Evolutionary conservation across 2,329 filamentous ascomycete species (phyloP).

Genomic region (Daldinia sp.): DNA sequence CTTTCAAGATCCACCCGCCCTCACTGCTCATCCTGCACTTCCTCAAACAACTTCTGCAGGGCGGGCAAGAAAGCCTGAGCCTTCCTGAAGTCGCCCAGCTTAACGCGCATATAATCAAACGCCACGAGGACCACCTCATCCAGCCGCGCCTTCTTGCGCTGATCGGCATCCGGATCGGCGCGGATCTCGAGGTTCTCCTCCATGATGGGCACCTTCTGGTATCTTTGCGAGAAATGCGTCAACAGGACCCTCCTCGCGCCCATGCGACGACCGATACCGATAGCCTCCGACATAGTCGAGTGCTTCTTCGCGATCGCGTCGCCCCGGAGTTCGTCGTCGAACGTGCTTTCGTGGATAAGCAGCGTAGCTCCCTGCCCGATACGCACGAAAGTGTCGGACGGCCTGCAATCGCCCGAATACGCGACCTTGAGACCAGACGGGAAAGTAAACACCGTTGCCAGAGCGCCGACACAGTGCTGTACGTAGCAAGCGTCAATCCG

Average conservation of each 20-base stretch:
- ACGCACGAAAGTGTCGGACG: conserved; percentile 71
- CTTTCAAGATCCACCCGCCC: neutral
- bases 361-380: conserved; percentile 81
- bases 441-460: conserved; percentile 81
- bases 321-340: conserved; percentile 81
- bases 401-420: conserved; percentile 94
- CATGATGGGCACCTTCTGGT: conserved; percentile 75
- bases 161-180: conserved; percentile 40
- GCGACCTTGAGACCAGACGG: conserved; percentile 83
- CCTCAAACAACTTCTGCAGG: conserved; percentile 45
- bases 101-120: conserved; percentile 81
- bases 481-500: conserved; percentile 74
- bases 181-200: conserved; percentile 46
- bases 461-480: conserved; percentile 79
- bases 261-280: conserved; percentile 81
- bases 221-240: conserved; percentile 95
- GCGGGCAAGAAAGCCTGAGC: conserved; percentile 47
- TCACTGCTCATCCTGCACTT: conserved; percentile 23
- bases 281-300: conserved; percentile 85
- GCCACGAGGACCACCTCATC: conserved; percentile 72
- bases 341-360: conserved; percentile 94
- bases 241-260: conserved; percentile 79
- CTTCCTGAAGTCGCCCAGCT: conserved; percentile 46
- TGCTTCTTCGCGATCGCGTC: conserved; percentile 91
- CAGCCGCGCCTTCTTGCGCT: conserved; percentile 47